Evolutionary conservation across 345 rosid species (phyloP).

Genomic region (Ceriops decandra): DNA sequence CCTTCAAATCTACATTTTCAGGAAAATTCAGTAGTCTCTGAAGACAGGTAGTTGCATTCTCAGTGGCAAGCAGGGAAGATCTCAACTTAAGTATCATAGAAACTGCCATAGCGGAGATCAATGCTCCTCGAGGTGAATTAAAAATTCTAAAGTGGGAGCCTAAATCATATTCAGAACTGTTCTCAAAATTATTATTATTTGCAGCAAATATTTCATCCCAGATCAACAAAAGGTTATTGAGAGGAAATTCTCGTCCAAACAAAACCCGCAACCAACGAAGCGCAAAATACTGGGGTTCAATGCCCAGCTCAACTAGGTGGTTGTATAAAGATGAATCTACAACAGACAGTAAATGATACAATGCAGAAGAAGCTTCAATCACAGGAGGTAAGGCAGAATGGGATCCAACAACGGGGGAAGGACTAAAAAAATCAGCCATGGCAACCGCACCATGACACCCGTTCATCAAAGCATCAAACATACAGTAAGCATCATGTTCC

Average conservation of each 20-base stretch:
- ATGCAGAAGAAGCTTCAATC: constrained; percentile 81
- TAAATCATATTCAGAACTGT: constrained; percentile 26
- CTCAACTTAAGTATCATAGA: constrained; percentile 81
- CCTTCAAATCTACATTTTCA: constrained; percentile 55
- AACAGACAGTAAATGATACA: constrained; percentile 67
- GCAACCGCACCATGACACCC: constrained; percentile 73
- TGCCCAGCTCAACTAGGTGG: constrained; percentile 88
- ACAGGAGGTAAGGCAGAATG: constrained; percentile 71
- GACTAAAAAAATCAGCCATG: constrained; percentile 75
- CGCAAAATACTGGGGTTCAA: constrained; percentile 95
- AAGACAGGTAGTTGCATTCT: constrained; percentile 85
- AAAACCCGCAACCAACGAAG: constrained; percentile 94
- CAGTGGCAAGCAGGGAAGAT: constrained; percentile 88
- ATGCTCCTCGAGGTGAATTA: constrained; percentile 68
- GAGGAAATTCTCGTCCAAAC: constrained; percentile 87
- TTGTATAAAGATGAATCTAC: constrained; percentile 82
- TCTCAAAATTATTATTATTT: constrained; percentile 39
- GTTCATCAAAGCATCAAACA: constrained; percentile 94
- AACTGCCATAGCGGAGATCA: constrained; percentile 71
- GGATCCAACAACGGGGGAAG: constrained; percentile 48
- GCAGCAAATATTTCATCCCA: constrained; percentile 96
- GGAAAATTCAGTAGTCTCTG: constrained; percentile 85
- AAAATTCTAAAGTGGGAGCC: constrained; percentile 48
- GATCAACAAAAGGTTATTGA: constrained; percentile 63
- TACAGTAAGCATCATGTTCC: constrained; percentile 97